Evolutionary conservation across 768 basidiomycete species (phyloP).

Genomic region (Lanmaoa rubissima): DNA sequence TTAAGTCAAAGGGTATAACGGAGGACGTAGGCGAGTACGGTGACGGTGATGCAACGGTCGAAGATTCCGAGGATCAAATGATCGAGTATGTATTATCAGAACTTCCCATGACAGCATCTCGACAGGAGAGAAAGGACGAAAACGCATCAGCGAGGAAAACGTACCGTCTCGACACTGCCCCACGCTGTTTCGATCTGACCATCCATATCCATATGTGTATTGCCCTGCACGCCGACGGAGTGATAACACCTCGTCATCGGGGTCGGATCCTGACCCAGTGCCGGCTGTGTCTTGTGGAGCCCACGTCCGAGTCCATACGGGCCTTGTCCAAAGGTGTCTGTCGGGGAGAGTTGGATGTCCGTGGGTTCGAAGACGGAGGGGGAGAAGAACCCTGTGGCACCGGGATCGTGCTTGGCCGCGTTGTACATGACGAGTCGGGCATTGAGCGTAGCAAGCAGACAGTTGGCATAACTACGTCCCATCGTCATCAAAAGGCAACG

Average conservation of each 20-base stretch:
- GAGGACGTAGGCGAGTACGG: no score
- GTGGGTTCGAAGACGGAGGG: not conserved
- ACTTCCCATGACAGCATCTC: no score
- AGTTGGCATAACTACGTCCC: not conserved
- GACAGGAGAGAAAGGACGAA: no score
- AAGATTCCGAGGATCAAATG: no score
- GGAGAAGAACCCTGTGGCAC: not conserved
- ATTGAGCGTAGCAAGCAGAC: slow-evolving; percentile 3
- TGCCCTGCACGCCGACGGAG: not conserved
- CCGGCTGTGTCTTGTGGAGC: not conserved
- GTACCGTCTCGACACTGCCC: not conserved
- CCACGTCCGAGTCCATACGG: not conserved
- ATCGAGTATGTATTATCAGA: no score
- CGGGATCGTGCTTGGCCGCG: not conserved
- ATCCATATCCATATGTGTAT: not conserved
- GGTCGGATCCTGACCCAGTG: not conserved
- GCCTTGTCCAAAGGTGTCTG: not conserved
- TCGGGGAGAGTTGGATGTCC: not conserved
- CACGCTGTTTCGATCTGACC: not conserved
- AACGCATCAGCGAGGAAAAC: not conserved
- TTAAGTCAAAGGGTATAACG: no score
- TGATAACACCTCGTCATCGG: not conserved
- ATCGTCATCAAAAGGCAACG: not conserved
- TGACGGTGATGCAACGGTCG: no score
- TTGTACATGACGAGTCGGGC: not conserved